Percentiles rank a stretch among this genome's conserved stretches.
phyloP scores from a whole-genome alignment of 129 eudicot genomes.

The Lactuca sativa region DNA sequence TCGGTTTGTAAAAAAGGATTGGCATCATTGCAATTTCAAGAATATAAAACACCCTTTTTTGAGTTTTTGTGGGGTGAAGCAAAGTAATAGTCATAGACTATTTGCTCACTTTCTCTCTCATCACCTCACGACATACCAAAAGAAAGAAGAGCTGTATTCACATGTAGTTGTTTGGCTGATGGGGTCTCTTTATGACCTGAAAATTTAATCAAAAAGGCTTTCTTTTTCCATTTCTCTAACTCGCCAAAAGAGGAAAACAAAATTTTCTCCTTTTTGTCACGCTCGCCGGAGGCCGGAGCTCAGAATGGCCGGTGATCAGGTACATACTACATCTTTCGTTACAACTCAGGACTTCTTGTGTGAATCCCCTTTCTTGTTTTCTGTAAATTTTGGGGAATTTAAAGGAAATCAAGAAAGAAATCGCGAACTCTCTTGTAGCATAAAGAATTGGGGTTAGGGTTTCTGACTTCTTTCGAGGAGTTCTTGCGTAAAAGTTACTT shows the following conservation, averaged over 20 bases:
- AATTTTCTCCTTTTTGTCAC: conserved; percentile 27
- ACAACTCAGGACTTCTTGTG: background rate
- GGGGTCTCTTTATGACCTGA: conserved; percentile 61
- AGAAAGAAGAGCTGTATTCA: conserved; percentile 75
- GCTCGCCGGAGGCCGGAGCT: conserved; percentile 26
- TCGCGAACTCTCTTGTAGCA: background rate
- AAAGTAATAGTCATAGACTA: conserved; percentile 21
- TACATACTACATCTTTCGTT: conserved; percentile 1
- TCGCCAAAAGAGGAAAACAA: conserved; percentile 4
- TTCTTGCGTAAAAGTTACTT: background rate
- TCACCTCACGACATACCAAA: conserved; percentile 38
- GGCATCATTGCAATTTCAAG: conserved; percentile 5
- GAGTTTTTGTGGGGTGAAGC: background rate
- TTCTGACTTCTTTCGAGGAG: background rate
- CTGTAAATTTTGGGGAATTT: conserved; percentile 11
- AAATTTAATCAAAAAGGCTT: conserved; percentile 36
- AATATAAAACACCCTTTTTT: background rate
- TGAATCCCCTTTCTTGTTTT: background rate
- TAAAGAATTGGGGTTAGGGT: conserved; percentile 33
- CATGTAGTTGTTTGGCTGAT: conserved; percentile 65
- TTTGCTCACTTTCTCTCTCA: conserved; percentile 31
- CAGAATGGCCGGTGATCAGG: conserved; percentile 30
- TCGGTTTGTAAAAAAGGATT: background rate
- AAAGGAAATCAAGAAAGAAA: background rate
- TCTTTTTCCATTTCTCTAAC: conserved; percentile 19